Percentiles rank a stretch among this genome's conserved stretches.
Evolutionary conservation across 108 stramenopile genomes (phyloP).

Genomic region (Nannochloropsis salina): DNA sequence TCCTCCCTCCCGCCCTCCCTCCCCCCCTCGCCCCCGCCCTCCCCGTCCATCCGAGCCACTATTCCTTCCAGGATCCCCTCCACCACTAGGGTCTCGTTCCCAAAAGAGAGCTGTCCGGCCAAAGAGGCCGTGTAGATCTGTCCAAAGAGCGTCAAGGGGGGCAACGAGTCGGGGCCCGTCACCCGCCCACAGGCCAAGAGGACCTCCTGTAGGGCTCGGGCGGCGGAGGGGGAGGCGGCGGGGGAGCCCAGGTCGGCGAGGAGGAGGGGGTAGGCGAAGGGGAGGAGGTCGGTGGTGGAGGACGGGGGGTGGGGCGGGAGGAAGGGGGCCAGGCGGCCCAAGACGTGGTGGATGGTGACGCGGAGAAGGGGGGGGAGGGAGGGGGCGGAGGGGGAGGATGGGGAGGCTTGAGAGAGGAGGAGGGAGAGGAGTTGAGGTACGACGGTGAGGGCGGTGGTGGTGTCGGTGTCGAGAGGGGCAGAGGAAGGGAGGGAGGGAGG

Average conservation of each 20-base stretch:
- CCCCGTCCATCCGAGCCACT: neutral
- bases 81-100: neutral
- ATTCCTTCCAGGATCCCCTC: neutral
- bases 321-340: neutral
- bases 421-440: neutral
- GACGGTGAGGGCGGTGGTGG: neutral
- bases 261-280: neutral
- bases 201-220: neutral
- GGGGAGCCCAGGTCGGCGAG: neutral
- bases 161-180: neutral
- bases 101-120: neutral
- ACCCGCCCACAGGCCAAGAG: neutral
- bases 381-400: neutral
- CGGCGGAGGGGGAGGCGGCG: neutral
- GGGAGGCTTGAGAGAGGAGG: neutral
- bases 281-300: neutral
- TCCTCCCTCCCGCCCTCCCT: conserved; percentile 26
- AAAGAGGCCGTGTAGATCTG: neutral
- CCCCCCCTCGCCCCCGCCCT: too few relatives aligned
- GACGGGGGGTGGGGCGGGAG: neutral
- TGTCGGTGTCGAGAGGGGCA: neutral
- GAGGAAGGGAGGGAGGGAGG: neutral
- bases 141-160: neutral
- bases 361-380: neutral
- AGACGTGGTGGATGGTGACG: neutral